Conservation (phyloP, 2,329 filamentous ascomycete species). For the Nigrograna mackinnonii region DNA sequence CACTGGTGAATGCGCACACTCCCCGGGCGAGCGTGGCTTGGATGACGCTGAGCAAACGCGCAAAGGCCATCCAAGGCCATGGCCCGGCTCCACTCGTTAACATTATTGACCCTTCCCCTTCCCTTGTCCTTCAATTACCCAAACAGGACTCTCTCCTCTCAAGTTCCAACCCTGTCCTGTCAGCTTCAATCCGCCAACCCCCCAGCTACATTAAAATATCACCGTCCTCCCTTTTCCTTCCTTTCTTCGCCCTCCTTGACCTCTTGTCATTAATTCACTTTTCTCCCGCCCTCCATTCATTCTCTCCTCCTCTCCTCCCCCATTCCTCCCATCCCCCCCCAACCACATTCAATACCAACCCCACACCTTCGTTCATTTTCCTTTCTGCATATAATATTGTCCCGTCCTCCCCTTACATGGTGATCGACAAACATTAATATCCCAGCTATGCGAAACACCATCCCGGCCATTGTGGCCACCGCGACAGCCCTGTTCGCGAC, state of each 20-base stretch:
- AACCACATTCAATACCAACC: background rate
- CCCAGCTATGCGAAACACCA: constrained; percentile 31
- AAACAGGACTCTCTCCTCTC: constrained; percentile 4
- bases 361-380: constrained; percentile 8
- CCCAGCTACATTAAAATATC: constrained; percentile 29
- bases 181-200: no score
- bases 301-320: constrained; percentile 7
- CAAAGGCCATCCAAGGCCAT: no score
- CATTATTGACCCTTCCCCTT: no score
- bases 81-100: no score
- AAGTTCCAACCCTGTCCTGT: background rate
- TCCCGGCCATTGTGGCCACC: constrained; percentile 33
- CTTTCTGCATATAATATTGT: background rate
- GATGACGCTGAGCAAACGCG: no score
- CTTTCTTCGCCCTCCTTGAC: background rate
- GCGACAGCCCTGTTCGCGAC: constrained; percentile 38
- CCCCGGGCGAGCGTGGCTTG: no score
- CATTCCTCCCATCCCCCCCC: background rate
- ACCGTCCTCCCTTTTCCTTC: constrained; percentile 2
- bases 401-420: background rate
- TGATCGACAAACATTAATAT: background rate
- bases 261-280: background rate
- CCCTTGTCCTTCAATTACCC: constrained; percentile 17
- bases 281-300: constrained; percentile 9
- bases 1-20: no score